These are phyloP conservation scores for Amphicarpaea edgeworthii DNA, from an alignment of 306 rosid species.

Conservation along the genomic window DNA sequence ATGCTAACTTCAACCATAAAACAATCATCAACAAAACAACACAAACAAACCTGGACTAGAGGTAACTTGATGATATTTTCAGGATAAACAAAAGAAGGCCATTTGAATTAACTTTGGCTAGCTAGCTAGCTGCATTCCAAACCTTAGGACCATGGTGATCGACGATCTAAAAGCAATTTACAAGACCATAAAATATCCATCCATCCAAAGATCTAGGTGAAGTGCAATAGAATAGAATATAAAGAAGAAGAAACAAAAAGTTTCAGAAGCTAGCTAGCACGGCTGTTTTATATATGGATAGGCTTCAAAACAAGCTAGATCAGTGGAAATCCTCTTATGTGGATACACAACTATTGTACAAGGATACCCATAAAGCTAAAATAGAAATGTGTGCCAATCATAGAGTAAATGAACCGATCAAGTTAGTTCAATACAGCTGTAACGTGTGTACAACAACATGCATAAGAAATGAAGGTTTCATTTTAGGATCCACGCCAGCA, in stretches of 20 bases:
- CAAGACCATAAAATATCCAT: not conserved
- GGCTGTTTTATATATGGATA: not conserved
- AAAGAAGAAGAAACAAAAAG: not conserved
- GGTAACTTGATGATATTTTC: not conserved
- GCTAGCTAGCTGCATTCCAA: conserved; percentile 10
- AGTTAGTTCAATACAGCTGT: conserved; percentile 46
- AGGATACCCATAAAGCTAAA: not conserved
- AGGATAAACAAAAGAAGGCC: not conserved
- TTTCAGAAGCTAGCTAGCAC: too few relatives aligned
- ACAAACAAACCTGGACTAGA: too few relatives aligned
- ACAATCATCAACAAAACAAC: not conserved
- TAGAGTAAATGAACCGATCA: not conserved
- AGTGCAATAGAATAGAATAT: not conserved
- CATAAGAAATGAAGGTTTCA: conserved; percentile 31
- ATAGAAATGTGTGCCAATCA: not conserved
- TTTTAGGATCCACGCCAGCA: conserved; percentile 60
- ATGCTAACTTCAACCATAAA: not conserved
- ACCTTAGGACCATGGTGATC: not conserved
- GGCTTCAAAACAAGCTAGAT: not conserved
- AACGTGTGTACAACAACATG: conserved; percentile 19
- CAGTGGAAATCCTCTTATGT: not conserved
- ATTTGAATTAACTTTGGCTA: not conserved
- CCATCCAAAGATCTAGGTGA: not conserved
- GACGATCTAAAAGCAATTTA: not conserved
- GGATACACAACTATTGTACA: not conserved